Evolutionary conservation across 257 asterid genomes (phyloP).

Genomic region (Vinca minor): DNA sequence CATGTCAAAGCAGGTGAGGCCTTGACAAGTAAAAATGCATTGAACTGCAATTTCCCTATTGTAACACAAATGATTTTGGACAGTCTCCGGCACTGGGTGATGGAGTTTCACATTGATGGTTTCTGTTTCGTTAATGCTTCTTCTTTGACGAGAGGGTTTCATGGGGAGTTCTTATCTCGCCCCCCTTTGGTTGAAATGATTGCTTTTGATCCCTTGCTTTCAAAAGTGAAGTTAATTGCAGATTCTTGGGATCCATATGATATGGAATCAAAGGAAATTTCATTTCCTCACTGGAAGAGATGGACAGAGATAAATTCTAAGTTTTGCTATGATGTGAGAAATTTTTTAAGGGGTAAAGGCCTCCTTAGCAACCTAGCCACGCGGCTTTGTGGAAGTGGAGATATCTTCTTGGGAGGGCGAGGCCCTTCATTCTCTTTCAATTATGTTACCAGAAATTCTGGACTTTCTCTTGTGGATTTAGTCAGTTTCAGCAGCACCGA

Average conservation of each 20-base stretch:
- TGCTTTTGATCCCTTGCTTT: slow-evolving; percentile 78
- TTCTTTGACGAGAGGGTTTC: slow-evolving; percentile 51
- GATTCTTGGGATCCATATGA: slow-evolving; percentile 64
- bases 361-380: slow-evolving; percentile 71
- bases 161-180: slow-evolving; percentile 62
- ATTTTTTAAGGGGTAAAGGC: slow-evolving; percentile 71
- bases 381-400: slow-evolving; percentile 88
- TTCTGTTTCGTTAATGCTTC: slow-evolving; percentile 64
- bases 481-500: slow-evolving; percentile 65
- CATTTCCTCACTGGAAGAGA: slow-evolving; percentile 92
- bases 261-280: slow-evolving; percentile 29
- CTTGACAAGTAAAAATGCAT: slow-evolving; percentile 27
- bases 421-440: slow-evolving; percentile 87
- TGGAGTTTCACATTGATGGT: slow-evolving; percentile 76
- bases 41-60: slow-evolving; percentile 70
- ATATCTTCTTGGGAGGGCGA: slow-evolving; percentile 63
- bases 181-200: slow-evolving; percentile 89
- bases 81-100: slow-evolving; percentile 79
- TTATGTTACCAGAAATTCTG: slow-evolving; percentile 55
- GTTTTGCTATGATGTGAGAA: slow-evolving; percentile 55
- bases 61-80: slow-evolving; percentile 74
- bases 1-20: slow-evolving; percentile 22
- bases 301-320: slow-evolving; percentile 83
- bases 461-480: slow-evolving; percentile 73
- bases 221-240: slow-evolving; percentile 65